Percentiles rank a stretch among this genome's conserved stretches.
phyloP scores from a whole-genome alignment of 306 rosid species.

The Pueraria montana region DNA sequence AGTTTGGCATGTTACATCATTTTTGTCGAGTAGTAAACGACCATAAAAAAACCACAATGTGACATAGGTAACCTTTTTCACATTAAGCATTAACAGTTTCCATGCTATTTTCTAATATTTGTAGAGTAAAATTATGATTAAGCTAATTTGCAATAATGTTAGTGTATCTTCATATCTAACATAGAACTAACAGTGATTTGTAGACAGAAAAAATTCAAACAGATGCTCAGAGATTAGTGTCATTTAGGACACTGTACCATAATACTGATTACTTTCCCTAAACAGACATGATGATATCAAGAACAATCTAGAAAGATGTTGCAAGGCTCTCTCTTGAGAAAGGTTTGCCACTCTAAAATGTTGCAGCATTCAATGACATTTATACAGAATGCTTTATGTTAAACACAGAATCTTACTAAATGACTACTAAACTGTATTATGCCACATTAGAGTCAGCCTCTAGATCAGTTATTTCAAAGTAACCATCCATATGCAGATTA shows the following conservation, averaged over 20 bases:
- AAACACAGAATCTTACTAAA: background rate
- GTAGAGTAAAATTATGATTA: background rate
- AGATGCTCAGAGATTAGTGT: constrained; percentile 25
- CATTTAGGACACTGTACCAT: constrained; percentile 15
- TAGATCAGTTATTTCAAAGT: background rate
- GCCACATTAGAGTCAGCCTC: constrained; percentile 21
- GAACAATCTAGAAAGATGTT: too few relatives aligned
- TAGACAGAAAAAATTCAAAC: background rate
- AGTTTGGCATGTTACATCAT: constrained; percentile 4
- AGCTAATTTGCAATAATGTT: constrained; percentile 12
- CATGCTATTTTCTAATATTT: background rate
- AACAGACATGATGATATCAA: too few relatives aligned
- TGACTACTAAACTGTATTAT: constrained; percentile 32
- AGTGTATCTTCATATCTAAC: background rate
- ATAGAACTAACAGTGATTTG: background rate
- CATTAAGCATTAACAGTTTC: background rate
- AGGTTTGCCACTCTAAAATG: too few relatives aligned
- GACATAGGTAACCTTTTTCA: background rate
- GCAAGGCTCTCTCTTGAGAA: too few relatives aligned
- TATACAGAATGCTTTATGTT: too few relatives aligned
- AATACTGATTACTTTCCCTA: constrained; percentile 4
- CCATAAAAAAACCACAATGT: background rate
- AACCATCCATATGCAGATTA: constrained; percentile 16
- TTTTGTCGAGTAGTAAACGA: background rate
- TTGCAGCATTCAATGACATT: too few relatives aligned